Evolutionary conservation across 345 rosid species (phyloP), one percentile per base, ranked within the genome.

Genomic region (Chamaenerion angustifolium): DNA sequence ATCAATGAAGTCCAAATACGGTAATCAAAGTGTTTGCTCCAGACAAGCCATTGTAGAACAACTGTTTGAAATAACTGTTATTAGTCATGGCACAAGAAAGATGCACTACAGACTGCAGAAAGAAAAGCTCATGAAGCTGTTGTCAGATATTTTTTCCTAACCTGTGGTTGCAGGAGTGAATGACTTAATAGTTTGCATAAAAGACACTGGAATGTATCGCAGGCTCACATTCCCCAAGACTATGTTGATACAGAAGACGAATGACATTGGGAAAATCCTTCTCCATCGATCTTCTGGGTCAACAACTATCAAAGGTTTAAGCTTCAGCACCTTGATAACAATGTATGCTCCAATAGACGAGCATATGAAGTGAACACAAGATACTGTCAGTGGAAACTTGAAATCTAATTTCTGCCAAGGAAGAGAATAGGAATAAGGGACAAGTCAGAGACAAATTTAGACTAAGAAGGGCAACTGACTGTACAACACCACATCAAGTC

Each of bases 101-200:
- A 17, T 18, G 23, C 44, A 11, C 23, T 45, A 12, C 19, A 14
- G 15, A 11, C 15, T 44, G 16, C 37, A 41, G 14, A 46, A 17
- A 25, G 58, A 42, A 40, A 40, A 56, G 49, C 42, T 23, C 40
- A 14, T 59, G 46, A 16, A 47, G 46, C 42, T 50, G 25, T 1
- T 14, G 25, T 17, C 8, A 8, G 45, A 14, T 8, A 43, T 43
- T 52, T 48, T 52, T 37, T 49, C 46, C 72, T 40, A 40, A 93
- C 99, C 99, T 74, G 99, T 93, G 50, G 99, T 93, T 43, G 99
- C 99, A 25, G 99, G 99, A 58, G 99, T 93, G 61, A 93, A 93
- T 17, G 99, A 93, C 70, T 93, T 93, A 35, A 93, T 93, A 0
- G 99, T 93, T 74, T 93, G 99, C 99, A 93, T 93, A 68, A 93